These are phyloP conservation scores for Ailanthus altissimus DNA, from an alignment of 345 rosid genomes.

Conservation along the genomic window DNA sequence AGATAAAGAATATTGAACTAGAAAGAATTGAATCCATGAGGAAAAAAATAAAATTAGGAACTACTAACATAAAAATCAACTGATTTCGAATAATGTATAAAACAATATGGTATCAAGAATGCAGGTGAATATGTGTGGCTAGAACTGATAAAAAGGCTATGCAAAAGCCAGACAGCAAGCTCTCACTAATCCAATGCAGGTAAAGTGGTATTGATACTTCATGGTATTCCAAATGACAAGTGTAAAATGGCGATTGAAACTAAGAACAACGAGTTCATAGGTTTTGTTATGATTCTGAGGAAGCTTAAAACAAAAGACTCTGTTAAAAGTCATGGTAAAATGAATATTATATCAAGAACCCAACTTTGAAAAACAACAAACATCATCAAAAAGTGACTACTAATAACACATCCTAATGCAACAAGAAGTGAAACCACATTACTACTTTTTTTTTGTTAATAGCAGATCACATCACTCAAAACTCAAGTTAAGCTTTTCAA, in stretches of 20 bases:
- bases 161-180: neutral
- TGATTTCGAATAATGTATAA: neutral
- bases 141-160: neutral
- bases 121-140: neutral
- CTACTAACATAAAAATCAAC: neutral
- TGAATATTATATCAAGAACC: neutral
- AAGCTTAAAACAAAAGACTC: neutral
- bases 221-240: neutral
- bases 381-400: neutral
- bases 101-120: neutral
- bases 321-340: neutral
- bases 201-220: neutral
- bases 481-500: neutral
- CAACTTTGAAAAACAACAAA: neutral
- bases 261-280: neutral
- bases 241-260: neutral
- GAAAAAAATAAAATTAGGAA: neutral
- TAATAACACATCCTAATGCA: neutral
- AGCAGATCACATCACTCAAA: neutral
- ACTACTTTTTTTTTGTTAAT: neutral
- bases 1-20: neutral
- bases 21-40: neutral
- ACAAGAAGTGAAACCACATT: neutral
- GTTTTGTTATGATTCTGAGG: neutral
- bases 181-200: neutral